Percentiles rank a stretch among this genome's conserved stretches.
These are phyloP conservation scores for Apiotrichum veenhuisii DNA, from an alignment of 1,284 basidiomycete species.

Conservation along the genomic window DNA sequence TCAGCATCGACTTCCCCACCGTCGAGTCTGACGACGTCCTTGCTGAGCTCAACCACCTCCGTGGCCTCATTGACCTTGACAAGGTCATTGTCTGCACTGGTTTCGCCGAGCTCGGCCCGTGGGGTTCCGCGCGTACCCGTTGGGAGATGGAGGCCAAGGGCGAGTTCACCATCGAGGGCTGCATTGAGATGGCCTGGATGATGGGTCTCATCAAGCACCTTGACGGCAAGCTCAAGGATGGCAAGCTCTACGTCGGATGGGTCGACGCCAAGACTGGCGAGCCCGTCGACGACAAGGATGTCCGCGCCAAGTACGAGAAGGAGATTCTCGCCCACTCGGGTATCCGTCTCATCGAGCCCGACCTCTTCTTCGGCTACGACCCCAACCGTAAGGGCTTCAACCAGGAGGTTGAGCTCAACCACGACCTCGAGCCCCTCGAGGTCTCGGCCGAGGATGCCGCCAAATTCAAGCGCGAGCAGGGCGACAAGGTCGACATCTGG, in stretches of 20 bases:
- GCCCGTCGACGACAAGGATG: slow-evolving; percentile 97
- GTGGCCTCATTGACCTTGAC: slow-evolving; percentile 86
- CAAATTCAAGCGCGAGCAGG: slow-evolving; percentile 95
- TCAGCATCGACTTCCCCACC: slow-evolving; percentile 88
- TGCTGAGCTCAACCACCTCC: slow-evolving; percentile 69
- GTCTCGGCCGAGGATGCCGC: slow-evolving; percentile 84
- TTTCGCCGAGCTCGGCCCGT: slow-evolving; percentile 97
- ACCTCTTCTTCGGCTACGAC: slow-evolving; percentile 95
- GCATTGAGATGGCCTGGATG: slow-evolving; percentile 99
- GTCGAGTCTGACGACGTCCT: slow-evolving; percentile 67
- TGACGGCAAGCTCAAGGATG: slow-evolving; percentile 90
- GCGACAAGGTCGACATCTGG: slow-evolving; percentile 95
- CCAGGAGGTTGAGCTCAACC: slow-evolving; percentile 93
- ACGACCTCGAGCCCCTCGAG: slow-evolving; percentile 95
- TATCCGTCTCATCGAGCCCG: slow-evolving; percentile 93
- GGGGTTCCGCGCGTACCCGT: slow-evolving; percentile 96
- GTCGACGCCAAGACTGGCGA: slow-evolving; percentile 91
- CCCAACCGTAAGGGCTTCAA: slow-evolving; percentile 95
- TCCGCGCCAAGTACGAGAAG: slow-evolving; percentile 89
- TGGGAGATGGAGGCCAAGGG: slow-evolving; percentile 99
- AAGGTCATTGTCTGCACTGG: slow-evolving; percentile 95
- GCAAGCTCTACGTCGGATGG: slow-evolving; percentile 92
- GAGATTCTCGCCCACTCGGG: slow-evolving; percentile 90
- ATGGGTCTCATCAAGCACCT: slow-evolving; percentile 99
- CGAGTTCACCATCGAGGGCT: slow-evolving; percentile 91